These are phyloP conservation scores for Fusarium sp. DNA, from an alignment of 2,329 filamentous ascomycete genomes.

Conservation along the genomic window DNA sequence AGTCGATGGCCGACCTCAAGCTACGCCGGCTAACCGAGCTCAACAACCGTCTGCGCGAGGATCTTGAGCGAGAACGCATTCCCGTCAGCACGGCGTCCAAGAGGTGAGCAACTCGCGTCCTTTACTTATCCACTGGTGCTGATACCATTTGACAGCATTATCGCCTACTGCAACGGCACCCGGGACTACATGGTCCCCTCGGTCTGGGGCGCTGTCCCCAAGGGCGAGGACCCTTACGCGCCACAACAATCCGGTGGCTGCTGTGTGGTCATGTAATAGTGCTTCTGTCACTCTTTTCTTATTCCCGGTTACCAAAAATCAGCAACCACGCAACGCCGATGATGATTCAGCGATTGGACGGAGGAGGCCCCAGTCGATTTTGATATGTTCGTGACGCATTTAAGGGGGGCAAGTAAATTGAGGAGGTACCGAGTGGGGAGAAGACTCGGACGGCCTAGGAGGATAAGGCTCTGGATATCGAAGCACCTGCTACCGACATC, in stretches of 20 bases:
- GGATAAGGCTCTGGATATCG: slow-evolving; percentile 38
- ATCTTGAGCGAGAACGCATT: slow-evolving; percentile 94
- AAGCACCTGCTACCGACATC: slow-evolving; percentile 33
- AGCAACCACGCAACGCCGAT: slow-evolving; percentile 46
- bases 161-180: slow-evolving; percentile 97
- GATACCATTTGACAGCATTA: slow-evolving; percentile 73
- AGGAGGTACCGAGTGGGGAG: slow-evolving; percentile 35
- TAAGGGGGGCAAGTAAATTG: slow-evolving; percentile 36
- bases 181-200: slow-evolving; percentile 99
- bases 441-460: slow-evolving; percentile 27
- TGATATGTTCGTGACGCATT: slow-evolving; percentile 43
- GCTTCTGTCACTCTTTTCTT: slow-evolving; percentile 35
- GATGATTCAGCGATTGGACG: slow-evolving; percentile 47
- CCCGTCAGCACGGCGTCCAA: slow-evolving; percentile 94
- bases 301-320: slow-evolving; percentile 42
- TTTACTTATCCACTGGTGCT: slow-evolving; percentile 15
- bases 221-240: slow-evolving; percentile 97
- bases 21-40: slow-evolving; percentile 95
- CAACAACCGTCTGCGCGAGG: slow-evolving; percentile 94
- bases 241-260: slow-evolving; percentile 93
- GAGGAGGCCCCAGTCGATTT: slow-evolving; percentile 44
- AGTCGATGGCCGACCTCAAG: slow-evolving; percentile 99
- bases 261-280: slow-evolving; percentile 89
- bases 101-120: slow-evolving; percentile 67
- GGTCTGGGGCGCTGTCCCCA: slow-evolving; percentile 94